Base-by-base conservation (phyloP, 2,329 filamentous ascomycete species). In the Aspergillus novoparasiticus region DNA sequence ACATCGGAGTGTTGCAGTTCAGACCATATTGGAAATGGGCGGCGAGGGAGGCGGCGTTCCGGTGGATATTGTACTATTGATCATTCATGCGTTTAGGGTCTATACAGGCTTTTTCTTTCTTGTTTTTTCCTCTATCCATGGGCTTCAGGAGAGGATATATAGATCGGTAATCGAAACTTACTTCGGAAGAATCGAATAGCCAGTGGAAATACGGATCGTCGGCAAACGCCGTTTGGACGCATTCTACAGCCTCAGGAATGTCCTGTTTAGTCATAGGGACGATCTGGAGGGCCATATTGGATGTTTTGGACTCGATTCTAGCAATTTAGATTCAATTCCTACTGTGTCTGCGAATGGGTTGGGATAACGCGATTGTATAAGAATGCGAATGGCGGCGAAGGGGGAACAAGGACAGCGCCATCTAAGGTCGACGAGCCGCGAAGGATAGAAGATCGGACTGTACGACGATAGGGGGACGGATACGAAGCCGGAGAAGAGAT, bases 191-290 rank as follows among this genome's bases (percentile, higher is more conserved):
- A 70, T 89, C 79, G 64, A 87, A 90, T 9, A 88, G 83, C 88
- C 88, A 91, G 23, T 80, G 78, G 69, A 87, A 88, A 71, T 90
- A 91, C 0, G 89, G 89, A 69, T 91, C 89, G 12, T 87, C 82
- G 6, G 82, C 84, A 72, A 91, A 91, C 0, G 88, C 88, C 69
- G 85, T 80, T 70, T 91, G 89, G 55, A 91, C 87, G 51, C 87
- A 89, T 45, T 85, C 82, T 57, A 90, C 85, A 26, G 87, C 87
- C 9, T 84, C 86, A 30, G 87, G 83, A 58, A 90, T 90, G 68
- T 91, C 89, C 56, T 75, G 71, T 67, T 86, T 81, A 1, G 81
- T 82, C 69, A 91, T 83, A 10, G 79, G 82, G 5, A 81, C 78
- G 62, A 91, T 83, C 65, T 84, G 74, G 72, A 90, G 84, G 6